A percentile compares a stretch with the other conserved stretches of the same genome.
phyloP scores from a whole-genome alignment of 2,329 filamentous ascomycete species.

The Paraphoma sp. region DNA sequence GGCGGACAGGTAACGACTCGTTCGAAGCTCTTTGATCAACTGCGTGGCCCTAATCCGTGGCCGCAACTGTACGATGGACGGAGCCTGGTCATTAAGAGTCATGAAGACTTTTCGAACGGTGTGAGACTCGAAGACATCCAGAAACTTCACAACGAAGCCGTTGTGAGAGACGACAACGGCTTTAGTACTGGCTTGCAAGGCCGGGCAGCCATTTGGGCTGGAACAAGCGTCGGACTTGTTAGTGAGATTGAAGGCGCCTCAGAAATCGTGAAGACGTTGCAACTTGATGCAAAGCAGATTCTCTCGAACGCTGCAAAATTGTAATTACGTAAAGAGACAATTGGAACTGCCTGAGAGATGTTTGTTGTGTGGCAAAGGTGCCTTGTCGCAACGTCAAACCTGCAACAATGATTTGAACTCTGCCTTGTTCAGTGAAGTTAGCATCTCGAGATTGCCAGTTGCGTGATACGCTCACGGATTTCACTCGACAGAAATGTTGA shows the following conservation, averaged over 20 bases:
- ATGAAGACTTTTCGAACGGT: constrained; percentile 46
- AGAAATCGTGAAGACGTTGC: constrained; percentile 57
- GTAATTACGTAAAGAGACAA: not conserved
- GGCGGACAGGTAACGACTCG: constrained; percentile 59
- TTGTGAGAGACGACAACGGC: constrained; percentile 56
- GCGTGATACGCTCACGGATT: too few species aligned
- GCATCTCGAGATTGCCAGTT: too few species aligned
- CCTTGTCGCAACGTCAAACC: not conserved
- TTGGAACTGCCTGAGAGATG: not conserved
- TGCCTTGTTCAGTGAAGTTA: not conserved
- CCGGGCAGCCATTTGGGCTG: constrained; percentile 64
- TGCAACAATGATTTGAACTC: not conserved
- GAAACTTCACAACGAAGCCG: constrained; percentile 53
- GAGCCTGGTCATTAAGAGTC: constrained; percentile 62
- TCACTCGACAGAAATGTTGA: too few species aligned
- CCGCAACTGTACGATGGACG: constrained; percentile 64
- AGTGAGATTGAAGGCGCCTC: constrained; percentile 57
- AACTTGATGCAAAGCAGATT: constrained; percentile 44
- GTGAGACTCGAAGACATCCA: constrained; percentile 53
- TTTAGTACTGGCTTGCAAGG: constrained; percentile 59
- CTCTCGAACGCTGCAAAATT: not conserved
- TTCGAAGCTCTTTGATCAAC: constrained; percentile 58
- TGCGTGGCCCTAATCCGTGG: constrained; percentile 65
- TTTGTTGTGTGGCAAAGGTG: not conserved
- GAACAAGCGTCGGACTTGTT: constrained; percentile 66